Evolutionary conservation across 768 basidiomycete genomes (phyloP), one percentile per base, ranked within the genome.

Genomic region (Cyclocybe cylindracea): DNA sequence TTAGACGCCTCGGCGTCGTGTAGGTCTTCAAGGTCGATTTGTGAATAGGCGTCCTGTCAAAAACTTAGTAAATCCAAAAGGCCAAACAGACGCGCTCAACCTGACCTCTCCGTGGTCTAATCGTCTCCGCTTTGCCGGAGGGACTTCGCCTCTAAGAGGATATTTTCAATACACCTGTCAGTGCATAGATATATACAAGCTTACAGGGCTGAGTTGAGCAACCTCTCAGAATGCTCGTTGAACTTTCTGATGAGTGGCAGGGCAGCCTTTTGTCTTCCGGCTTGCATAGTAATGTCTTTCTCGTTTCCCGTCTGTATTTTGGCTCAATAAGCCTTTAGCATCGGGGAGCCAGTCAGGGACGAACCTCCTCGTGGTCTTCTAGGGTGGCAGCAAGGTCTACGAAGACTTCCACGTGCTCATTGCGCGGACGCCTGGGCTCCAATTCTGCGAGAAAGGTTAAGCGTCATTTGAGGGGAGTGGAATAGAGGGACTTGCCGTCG

Each of bases 181-280:
- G 2, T 2, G 1, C 24, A 24, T 2, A 5, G 24, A 2, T 2
- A 24, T 44, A 38, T 14, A 24, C 48, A 34, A 35, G 41, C 67
- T 59, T 62, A 89, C 90, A 92, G 61, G 4, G 89, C 87, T 39
- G 91, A 85, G 51, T 89, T 87, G 10, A 98, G 73, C 8, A 98
- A 73, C 58, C 94, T 74, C 59, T 96, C 93, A 0, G 94, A 97
- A 67, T 99, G 97, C 63, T 98, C 94, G 62, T 98, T 99, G 72
- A 99, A 98, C 65, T 95, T 91, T 44, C 96, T 81, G 57, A 99
- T 98, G 42, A 98, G 78, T 0, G 97, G 97, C 18, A 99, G 70
- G 10, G 91, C 89, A 34, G 86, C 88, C 44, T 85, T 80, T 66
- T 97, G 90, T 61, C 87, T 82, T 11, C 97, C 97, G 10, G 96